Evolutionary conservation across 1,139 yeast species (phyloP).

Genomic region (Kluyveromyces sp.): DNA sequence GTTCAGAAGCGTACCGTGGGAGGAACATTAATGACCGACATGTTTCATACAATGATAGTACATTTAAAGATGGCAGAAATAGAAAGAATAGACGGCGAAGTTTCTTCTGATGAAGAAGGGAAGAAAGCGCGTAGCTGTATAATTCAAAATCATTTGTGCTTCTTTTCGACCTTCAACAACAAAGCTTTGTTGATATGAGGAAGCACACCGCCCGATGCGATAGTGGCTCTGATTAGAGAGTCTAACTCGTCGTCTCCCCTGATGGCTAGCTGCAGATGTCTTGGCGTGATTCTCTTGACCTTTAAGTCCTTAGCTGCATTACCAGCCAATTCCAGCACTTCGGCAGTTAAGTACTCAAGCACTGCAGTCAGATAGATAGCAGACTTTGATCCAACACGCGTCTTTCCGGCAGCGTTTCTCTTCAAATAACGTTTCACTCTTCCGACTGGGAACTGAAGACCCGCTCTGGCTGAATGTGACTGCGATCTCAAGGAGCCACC

Average conservation of each 20-base stretch:
- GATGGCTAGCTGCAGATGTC: constrained; percentile 96
- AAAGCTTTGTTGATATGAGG: constrained; percentile 95
- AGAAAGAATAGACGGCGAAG: not conserved
- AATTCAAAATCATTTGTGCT: constrained; percentile 29
- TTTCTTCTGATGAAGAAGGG: not conserved
- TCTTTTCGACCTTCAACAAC: constrained; percentile 85
- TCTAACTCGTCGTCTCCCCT: constrained; percentile 99
- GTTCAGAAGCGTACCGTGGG: too few species aligned
- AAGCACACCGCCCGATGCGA: constrained; percentile 98
- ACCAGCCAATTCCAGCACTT: constrained; percentile 97
- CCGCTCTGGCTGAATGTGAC: constrained; percentile 96
- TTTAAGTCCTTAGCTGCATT: constrained; percentile 98
- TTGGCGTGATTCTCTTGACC: constrained; percentile 97
- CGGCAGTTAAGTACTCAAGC: constrained; percentile 94
- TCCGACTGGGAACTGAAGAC: constrained; percentile 97
- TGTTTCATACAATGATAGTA: not conserved
- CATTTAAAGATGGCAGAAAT: not conserved
- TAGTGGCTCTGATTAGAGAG: constrained; percentile 91
- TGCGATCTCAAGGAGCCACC: constrained; percentile 53
- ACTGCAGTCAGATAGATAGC: constrained; percentile 97
- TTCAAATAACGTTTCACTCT: constrained; percentile 95
- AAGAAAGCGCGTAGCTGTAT: too few species aligned
- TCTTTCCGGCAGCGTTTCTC: constrained; percentile 83
- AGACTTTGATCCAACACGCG: constrained; percentile 95
- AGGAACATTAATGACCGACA: too few species aligned